phyloP scores from a whole-genome alignment of 1,284 basidiomycete species.

The Cryptococcus sp. region DNA sequence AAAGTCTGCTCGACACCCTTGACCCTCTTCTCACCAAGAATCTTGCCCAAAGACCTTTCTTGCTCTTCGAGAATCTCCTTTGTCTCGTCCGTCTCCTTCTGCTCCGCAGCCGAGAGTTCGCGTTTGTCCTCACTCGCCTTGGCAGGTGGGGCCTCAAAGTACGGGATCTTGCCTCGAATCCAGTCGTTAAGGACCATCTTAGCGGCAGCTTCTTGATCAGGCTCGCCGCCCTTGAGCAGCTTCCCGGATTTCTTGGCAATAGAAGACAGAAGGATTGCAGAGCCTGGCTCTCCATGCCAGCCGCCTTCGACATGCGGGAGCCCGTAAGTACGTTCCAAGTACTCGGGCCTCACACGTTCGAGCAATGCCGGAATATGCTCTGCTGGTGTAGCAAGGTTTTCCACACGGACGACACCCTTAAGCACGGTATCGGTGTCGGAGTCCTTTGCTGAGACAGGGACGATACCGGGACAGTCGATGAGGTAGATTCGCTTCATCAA shows the following conservation, averaged over 20 bases:
- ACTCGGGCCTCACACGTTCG: conserved; percentile 85
- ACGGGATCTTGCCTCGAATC: conserved; percentile 80
- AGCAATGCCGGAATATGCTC: conserved; percentile 91
- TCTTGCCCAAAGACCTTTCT: conserved; percentile 48
- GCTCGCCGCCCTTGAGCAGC: conserved; percentile 90
- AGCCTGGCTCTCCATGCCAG: conserved; percentile 56
- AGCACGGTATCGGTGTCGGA: conserved; percentile 90
- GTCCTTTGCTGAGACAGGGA: conserved; percentile 87
- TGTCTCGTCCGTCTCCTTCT: conserved; percentile 31
- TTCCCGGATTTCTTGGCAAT: conserved; percentile 90
- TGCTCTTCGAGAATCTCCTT: conserved; percentile 44
- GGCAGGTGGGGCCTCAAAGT: conserved; percentile 56
- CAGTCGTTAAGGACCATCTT: conserved; percentile 97
- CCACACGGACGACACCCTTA: conserved; percentile 95
- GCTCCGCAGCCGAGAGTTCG: conserved; percentile 30
- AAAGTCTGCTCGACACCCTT: conserved; percentile 62
- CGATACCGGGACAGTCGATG: conserved; percentile 98
- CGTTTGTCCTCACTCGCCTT: conserved; percentile 39
- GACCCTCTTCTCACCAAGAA: conserved; percentile 54
- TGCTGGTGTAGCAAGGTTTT: conserved; percentile 89
- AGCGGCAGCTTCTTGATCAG: conserved; percentile 86
- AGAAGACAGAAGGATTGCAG: conserved; percentile 79
- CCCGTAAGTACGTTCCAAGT: conserved; percentile 88
- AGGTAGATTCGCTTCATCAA: conserved; percentile 95
- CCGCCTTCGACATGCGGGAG: conserved; percentile 61